A percentile compares a stretch with the other conserved stretches of the same genome.
Evolutionary conservation across 352 stramenopile species (phyloP).

Genomic region (Phytophthora pinifolia): DNA sequence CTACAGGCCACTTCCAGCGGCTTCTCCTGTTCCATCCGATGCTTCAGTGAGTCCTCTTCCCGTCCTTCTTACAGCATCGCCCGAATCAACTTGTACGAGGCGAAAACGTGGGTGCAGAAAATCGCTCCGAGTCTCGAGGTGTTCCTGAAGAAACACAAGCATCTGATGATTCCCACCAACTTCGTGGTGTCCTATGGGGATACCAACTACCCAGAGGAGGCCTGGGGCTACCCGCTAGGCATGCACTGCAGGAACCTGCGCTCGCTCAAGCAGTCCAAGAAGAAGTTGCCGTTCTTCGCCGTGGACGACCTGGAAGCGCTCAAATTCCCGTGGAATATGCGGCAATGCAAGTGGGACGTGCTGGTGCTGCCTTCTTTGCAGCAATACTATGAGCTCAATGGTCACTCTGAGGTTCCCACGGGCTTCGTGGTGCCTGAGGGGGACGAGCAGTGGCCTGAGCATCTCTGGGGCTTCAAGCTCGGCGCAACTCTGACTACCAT

Average conservation of each 20-base stretch:
- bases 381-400: slow-evolving; percentile 32
- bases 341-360: slow-evolving; percentile 38
- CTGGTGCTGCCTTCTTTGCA: slow-evolving; percentile 41
- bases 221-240: slow-evolving; percentile 42
- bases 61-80: neutral
- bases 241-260: slow-evolving; percentile 27
- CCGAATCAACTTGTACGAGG: slow-evolving; percentile 18
- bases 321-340: slow-evolving; percentile 45
- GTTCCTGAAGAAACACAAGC: slow-evolving; percentile 41
- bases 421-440: slow-evolving; percentile 35
- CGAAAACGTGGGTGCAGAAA: slow-evolving; percentile 22
- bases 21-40: slow-evolving; percentile 1
- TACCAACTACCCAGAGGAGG: slow-evolving; percentile 27
- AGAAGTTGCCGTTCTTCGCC: slow-evolving; percentile 24
- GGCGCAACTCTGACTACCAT: slow-evolving; percentile 52
- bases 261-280: slow-evolving; percentile 14
- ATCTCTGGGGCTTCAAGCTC: slow-evolving; percentile 39
- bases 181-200: slow-evolving; percentile 43
- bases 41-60: slow-evolving; percentile 4
- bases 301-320: slow-evolving; percentile 31
- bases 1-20: neutral
- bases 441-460: slow-evolving; percentile 28
- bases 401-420: slow-evolving; percentile 34
- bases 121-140: slow-evolving; percentile 28
- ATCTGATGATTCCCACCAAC: slow-evolving; percentile 34